These are phyloP conservation scores for Pseudogymnoascus sp. DNA, from an alignment of 2,329 filamentous ascomycete species.

Conservation along the genomic window DNA sequence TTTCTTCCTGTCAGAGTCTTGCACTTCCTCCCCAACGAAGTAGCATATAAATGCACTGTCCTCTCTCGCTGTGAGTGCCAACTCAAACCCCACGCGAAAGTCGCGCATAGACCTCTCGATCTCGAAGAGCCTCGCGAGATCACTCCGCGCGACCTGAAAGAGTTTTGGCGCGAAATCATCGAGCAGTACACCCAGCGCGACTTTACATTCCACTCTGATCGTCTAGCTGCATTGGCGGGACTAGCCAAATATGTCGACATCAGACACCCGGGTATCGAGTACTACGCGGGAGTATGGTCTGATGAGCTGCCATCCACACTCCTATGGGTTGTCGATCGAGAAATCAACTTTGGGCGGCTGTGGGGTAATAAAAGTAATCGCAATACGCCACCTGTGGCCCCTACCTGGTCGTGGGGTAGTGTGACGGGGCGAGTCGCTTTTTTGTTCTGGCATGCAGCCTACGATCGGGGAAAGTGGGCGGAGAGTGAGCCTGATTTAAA, in stretches of 20 bases:
- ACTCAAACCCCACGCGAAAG: neutral
- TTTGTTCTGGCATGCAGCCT: neutral
- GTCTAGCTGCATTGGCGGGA: slow-evolving; percentile 14
- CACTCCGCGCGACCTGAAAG: neutral
- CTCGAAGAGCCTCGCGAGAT: neutral
- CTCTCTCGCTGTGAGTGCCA: slow-evolving; percentile 14
- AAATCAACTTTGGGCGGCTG: neutral
- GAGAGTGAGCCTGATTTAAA: neutral
- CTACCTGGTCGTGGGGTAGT: neutral
- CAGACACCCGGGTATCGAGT: slow-evolving; percentile 10
- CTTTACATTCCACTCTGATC: slow-evolving; percentile 15
- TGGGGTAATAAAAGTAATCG: neutral
- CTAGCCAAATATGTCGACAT: neutral
- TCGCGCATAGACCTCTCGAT: neutral
- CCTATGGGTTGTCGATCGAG: neutral
- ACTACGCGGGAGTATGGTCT: slow-evolving; percentile 16
- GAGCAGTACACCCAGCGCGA: slow-evolving; percentile 15
- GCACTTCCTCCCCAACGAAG: slow-evolving; percentile 8
- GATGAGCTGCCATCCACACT: neutral
- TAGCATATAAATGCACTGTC: slow-evolving; percentile 7
- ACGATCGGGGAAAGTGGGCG: neutral
- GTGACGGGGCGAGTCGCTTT: neutral
- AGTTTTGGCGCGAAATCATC: slow-evolving; percentile 12
- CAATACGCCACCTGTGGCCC: neutral
- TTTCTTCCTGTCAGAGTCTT: neutral